Conservation (phyloP, 177 flowering plant species). For the Tripterygium wilfordii region DNA sequence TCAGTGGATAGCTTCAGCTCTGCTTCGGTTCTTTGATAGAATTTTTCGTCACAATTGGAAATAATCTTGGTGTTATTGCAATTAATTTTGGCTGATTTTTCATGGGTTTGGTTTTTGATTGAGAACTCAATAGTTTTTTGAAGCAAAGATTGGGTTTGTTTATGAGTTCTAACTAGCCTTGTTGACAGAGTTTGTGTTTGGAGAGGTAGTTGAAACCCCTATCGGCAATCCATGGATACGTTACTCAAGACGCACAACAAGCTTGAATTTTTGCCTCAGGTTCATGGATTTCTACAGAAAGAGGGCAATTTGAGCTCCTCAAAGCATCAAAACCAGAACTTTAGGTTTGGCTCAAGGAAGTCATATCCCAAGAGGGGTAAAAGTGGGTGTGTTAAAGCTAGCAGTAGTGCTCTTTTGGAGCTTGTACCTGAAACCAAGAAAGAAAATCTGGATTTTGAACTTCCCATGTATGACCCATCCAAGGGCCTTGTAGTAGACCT, state of each 20-base stretch:
- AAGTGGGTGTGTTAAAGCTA: constrained; percentile 32
- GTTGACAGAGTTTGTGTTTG: constrained; percentile 8
- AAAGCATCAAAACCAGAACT: constrained; percentile 30
- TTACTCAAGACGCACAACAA: constrained; percentile 58
- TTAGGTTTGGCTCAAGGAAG: constrained; percentile 26
- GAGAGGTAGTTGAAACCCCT: constrained; percentile 1
- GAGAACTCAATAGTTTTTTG: too few relatives aligned
- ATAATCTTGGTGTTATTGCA: too few relatives aligned
- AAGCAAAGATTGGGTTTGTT: too few relatives aligned
- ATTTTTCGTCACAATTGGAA: too few relatives aligned
- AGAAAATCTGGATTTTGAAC: constrained; percentile 79
- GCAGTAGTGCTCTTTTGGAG: constrained; percentile 59
- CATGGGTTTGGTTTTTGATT: too few relatives aligned
- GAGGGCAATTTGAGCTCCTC: constrained; percentile 20
- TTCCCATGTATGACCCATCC: constrained; percentile 69
- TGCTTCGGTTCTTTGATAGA: too few relatives aligned
- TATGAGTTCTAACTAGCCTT: not conserved
- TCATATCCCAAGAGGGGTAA: constrained; percentile 20
- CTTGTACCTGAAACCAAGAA: constrained; percentile 79
- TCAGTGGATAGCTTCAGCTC: too few relatives aligned
- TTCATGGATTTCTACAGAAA: constrained; percentile 50
- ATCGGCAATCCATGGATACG: constrained; percentile 51
- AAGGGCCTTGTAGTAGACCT: constrained; percentile 61
- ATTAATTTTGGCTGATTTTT: too few relatives aligned
- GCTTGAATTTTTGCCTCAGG: constrained; percentile 46